Evolutionary conservation across 116 monocot genomes (phyloP).

Genomic region (Trichopus zeylanicus): DNA sequence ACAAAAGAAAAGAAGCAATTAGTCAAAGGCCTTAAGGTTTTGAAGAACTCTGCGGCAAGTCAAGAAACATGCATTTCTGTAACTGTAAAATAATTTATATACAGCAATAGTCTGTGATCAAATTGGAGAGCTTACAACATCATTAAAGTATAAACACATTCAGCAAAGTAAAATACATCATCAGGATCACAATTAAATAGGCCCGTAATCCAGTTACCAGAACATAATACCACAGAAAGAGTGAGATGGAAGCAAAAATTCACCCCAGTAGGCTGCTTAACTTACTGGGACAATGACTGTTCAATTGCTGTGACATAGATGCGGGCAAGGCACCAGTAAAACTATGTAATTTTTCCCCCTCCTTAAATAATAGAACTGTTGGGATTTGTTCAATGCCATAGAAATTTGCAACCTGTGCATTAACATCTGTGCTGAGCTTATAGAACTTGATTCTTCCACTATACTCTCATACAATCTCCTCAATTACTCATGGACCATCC

Average conservation of each 20-base stretch:
- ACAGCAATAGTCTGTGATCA: too few relatives aligned
- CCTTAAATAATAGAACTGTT: conserved; percentile 63
- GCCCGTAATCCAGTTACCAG: too few relatives aligned
- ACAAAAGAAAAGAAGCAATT: too few relatives aligned
- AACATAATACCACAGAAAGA: too few relatives aligned
- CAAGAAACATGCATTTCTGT: too few relatives aligned
- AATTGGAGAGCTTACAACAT: too few relatives aligned
- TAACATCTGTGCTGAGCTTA: conserved; percentile 51
- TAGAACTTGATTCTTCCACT: conserved; percentile 49
- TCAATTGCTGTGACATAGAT: conserved; percentile 76
- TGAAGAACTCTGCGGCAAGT: too few relatives aligned
- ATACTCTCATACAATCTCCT: conserved; percentile 70
- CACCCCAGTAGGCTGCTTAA: not conserved
- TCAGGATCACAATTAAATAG: too few relatives aligned
- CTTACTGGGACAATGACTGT: conserved; percentile 14
- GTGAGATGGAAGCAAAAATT: not conserved
- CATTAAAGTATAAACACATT: not conserved
- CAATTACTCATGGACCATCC: conserved; percentile 58
- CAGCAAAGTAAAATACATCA: not conserved
- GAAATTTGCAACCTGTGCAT: conserved; percentile 45
- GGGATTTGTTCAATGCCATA: conserved; percentile 57
- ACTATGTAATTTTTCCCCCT: conserved; percentile 51
- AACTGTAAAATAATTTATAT: too few relatives aligned
- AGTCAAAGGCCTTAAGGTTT: too few relatives aligned
- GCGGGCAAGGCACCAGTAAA: conserved; percentile 82